Conservation (phyloP, 768 basidiomycete species). For the Boletus sp. region DNA sequence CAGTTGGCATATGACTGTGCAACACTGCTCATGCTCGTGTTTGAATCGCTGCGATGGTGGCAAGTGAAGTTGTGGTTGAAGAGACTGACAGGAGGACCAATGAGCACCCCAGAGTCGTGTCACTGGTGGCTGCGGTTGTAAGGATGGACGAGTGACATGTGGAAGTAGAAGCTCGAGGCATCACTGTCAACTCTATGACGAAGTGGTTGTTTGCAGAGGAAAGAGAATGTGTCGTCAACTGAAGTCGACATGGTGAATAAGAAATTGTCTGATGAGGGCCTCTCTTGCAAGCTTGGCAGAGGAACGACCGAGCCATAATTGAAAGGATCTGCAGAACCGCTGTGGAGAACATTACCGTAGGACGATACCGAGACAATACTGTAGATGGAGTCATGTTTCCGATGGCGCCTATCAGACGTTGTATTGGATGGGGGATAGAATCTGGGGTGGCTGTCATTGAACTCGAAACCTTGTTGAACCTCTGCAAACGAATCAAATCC, state of each 20-base stretch:
- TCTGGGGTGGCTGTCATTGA: slow-evolving; percentile 54
- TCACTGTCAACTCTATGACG: slow-evolving; percentile 69
- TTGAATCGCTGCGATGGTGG: slow-evolving; percentile 58
- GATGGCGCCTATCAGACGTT: slow-evolving; percentile 39
- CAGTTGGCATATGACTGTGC: slow-evolving; percentile 56
- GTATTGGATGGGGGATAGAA: slow-evolving; percentile 60
- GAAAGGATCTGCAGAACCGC: slow-evolving; percentile 69
- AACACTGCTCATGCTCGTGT: slow-evolving; percentile 54
- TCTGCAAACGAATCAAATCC: slow-evolving; percentile 78
- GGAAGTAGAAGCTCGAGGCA: slow-evolving; percentile 76
- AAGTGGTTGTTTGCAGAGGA: slow-evolving; percentile 40
- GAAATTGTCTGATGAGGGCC: slow-evolving; percentile 60
- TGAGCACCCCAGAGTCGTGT: slow-evolving; percentile 61
- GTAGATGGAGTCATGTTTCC: slow-evolving; percentile 57
- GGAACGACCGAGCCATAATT: slow-evolving; percentile 47
- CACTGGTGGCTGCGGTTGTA: slow-evolving; percentile 52
- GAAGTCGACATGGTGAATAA: slow-evolving; percentile 50
- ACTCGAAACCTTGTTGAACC: slow-evolving; percentile 75
- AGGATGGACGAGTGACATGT: slow-evolving; percentile 28
- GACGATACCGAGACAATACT: slow-evolving; percentile 82
- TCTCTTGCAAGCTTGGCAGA: slow-evolving; percentile 48
- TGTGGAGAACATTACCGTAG: slow-evolving; percentile 64
- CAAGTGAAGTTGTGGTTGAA: slow-evolving; percentile 64
- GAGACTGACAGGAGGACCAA: slow-evolving; percentile 66
- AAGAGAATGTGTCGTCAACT: slow-evolving; percentile 76